Evolutionary conservation across 2,329 filamentous ascomycete species (phyloP).

Genomic region (Calycina marina): DNA sequence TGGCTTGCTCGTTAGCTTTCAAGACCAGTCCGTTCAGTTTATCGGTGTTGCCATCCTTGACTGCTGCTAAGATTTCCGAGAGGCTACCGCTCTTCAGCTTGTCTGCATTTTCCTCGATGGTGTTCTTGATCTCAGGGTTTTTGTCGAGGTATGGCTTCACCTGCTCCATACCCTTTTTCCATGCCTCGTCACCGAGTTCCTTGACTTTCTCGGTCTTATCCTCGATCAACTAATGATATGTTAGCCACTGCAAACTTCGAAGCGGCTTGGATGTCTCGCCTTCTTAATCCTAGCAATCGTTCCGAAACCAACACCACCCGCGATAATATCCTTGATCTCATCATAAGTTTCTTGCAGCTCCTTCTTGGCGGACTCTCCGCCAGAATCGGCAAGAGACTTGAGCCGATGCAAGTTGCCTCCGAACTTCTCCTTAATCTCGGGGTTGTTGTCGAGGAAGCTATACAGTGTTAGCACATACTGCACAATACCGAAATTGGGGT

Average conservation of each 20-base stretch:
- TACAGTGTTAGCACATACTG: no score
- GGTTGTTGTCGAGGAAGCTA: slow-evolving; percentile 61
- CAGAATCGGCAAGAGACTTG: slow-evolving; percentile 52
- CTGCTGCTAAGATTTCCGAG: slow-evolving; percentile 45
- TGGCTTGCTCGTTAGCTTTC: slow-evolving; percentile 41
- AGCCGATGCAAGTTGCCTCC: slow-evolving; percentile 54
- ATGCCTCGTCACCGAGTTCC: slow-evolving; percentile 56
- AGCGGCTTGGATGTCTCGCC: no score
- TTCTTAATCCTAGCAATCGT: slow-evolving; percentile 40
- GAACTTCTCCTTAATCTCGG: slow-evolving; percentile 56
- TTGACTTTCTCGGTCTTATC: slow-evolving; percentile 55
- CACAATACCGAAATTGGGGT: no score
- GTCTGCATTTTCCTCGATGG: slow-evolving; percentile 57
- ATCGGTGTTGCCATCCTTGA: slow-evolving; percentile 43
- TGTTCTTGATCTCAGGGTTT: slow-evolving; percentile 59
- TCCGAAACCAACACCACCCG: slow-evolving; percentile 40
- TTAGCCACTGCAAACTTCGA: no score
- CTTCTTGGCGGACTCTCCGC: slow-evolving; percentile 65
- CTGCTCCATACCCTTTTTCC: slow-evolving; percentile 56
- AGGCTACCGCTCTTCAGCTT: slow-evolving; percentile 52
- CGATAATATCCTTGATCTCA: slow-evolving; percentile 48
- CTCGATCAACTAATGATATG: no score
- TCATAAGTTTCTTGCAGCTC: slow-evolving; percentile 58
- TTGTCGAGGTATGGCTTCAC: slow-evolving; percentile 61
- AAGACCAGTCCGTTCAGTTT: slow-evolving; percentile 47